Conservation (phyloP, 106 monocot genomes). For the Xerophyta viscosa region DNA sequence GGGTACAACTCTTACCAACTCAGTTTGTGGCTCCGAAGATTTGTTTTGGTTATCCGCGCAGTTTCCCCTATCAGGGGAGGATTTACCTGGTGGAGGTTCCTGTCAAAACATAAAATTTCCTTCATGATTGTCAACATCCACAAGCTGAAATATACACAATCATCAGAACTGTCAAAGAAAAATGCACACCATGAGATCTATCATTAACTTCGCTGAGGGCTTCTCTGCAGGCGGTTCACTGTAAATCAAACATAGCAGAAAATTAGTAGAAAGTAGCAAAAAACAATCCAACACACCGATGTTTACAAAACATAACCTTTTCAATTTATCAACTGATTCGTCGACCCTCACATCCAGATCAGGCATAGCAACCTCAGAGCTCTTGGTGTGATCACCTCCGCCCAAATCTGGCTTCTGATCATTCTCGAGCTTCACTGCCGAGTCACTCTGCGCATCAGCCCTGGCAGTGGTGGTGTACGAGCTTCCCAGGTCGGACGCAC, state of each 20-base stretch:
- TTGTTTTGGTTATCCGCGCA: slow-evolving; percentile 21
- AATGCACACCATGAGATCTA: slow-evolving; percentile 86
- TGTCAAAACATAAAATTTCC: slow-evolving; percentile 11
- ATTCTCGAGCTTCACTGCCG: slow-evolving; percentile 16
- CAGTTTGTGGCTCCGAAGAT: slow-evolving; percentile 21
- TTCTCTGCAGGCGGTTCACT: slow-evolving; percentile 33
- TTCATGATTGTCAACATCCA: neutral
- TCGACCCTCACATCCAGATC: slow-evolving; percentile 23
- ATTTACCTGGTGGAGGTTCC: slow-evolving; percentile 80
- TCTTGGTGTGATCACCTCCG: slow-evolving; percentile 6
- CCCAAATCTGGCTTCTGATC: slow-evolving; percentile 5
- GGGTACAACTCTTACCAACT: too few species aligned
- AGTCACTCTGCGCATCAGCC: slow-evolving; percentile 5
- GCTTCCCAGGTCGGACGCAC: neutral
- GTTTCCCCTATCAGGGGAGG: slow-evolving; percentile 55
- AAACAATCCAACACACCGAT: neutral
- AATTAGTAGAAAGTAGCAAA: neutral
- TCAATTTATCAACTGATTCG: slow-evolving; percentile 18
- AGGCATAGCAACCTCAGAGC: slow-evolving; percentile 3
- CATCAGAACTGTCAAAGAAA: slow-evolving; percentile 7
- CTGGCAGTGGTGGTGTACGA: neutral
- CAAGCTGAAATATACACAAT: slow-evolving; percentile 2
- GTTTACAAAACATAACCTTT: slow-evolving; percentile 37
- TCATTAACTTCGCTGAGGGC: slow-evolving; percentile 52
- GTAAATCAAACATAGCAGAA: slow-evolving; percentile 3